phyloP scores from a whole-genome alignment of 2,329 filamentous ascomycete genomes.

The Hypoxylon sp. region DNA sequence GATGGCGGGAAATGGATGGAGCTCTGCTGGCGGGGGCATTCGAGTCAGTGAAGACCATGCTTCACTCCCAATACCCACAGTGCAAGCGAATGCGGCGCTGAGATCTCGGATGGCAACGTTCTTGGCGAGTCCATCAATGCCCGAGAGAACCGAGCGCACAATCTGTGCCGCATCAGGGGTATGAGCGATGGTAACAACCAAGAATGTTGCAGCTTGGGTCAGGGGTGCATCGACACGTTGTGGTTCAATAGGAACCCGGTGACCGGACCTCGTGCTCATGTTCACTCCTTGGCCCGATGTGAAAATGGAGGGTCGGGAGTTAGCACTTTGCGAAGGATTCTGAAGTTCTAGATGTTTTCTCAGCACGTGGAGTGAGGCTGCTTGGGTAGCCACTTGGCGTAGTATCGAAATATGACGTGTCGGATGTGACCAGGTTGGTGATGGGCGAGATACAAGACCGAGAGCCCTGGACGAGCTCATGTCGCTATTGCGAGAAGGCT shows the following conservation, averaged over 20 bases:
- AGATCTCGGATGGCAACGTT: constrained; percentile 68
- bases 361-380: constrained; percentile 12
- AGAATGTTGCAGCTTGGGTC: constrained; percentile 68
- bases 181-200: constrained; percentile 62
- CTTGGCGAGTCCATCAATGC: constrained; percentile 63
- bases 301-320: background rate
- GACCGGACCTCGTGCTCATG: constrained; percentile 26
- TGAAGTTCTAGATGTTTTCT: constrained; percentile 6
- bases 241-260: constrained; percentile 55
- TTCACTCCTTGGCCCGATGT: constrained; percentile 14
- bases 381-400: constrained; percentile 2
- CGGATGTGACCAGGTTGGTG: constrained; percentile 8
- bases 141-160: constrained; percentile 60
- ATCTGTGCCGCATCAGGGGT: constrained; percentile 56
- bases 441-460: background rate
- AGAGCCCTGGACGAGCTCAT: constrained; percentile 26
- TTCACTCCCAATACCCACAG: constrained; percentile 67
- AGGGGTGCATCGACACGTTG: constrained; percentile 66
- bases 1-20: constrained; percentile 65
- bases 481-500: background rate
- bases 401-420: constrained; percentile 4
- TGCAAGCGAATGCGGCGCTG: constrained; percentile 63
- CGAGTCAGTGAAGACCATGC: constrained; percentile 65
- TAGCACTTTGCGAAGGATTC: background rate
- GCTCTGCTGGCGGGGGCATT: constrained; percentile 63